These are phyloP conservation scores for Melastoma malabathricum DNA, from an alignment of 345 rosid genomes.

Conservation along the genomic window DNA sequence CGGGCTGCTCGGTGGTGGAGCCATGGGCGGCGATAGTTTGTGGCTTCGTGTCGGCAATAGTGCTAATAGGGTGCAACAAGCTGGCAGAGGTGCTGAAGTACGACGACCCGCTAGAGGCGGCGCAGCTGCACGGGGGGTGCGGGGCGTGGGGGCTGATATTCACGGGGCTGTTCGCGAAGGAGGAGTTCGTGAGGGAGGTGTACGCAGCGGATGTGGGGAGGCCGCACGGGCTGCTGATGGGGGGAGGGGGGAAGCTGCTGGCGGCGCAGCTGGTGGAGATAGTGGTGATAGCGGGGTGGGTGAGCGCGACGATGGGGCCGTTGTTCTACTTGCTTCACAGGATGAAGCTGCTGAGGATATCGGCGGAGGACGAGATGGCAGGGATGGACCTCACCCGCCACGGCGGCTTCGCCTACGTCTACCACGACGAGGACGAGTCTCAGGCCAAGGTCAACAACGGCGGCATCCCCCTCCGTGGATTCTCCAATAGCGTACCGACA, in stretches of 20 bases:
- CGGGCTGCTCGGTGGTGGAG: conserved; percentile 77
- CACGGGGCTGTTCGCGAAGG: conserved; percentile 57
- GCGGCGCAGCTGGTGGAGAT: conserved; percentile 74
- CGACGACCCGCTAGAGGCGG: conserved; percentile 79
- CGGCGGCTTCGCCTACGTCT: conserved; percentile 78
- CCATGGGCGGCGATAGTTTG: conserved; percentile 91
- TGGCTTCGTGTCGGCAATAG: conserved; percentile 67
- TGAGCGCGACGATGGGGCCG: conserved; percentile 76
- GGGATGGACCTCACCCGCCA: conserved; percentile 87
- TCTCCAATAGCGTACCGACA: conserved; percentile 3
- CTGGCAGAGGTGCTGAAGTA: conserved; percentile 40
- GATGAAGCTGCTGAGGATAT: conserved; percentile 54
- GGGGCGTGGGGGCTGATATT: conserved; percentile 84
- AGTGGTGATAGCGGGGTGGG: conserved; percentile 62
- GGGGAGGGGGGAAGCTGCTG: conserved; percentile 71
- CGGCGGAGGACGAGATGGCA: conserved; percentile 57
- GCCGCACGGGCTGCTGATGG: conserved; percentile 67
- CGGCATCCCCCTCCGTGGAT: conserved; percentile 28
- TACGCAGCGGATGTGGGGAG: conserved; percentile 23
- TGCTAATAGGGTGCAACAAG: conserved; percentile 61
- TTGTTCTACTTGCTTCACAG: conserved; percentile 43
- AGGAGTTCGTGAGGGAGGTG: conserved; percentile 41
- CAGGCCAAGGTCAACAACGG: background rate
- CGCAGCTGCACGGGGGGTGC: conserved; percentile 88
- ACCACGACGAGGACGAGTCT: conserved; percentile 49